phyloP scores from a whole-genome alignment of 441 rosid species.

The Metrosideros polymorpha region DNA sequence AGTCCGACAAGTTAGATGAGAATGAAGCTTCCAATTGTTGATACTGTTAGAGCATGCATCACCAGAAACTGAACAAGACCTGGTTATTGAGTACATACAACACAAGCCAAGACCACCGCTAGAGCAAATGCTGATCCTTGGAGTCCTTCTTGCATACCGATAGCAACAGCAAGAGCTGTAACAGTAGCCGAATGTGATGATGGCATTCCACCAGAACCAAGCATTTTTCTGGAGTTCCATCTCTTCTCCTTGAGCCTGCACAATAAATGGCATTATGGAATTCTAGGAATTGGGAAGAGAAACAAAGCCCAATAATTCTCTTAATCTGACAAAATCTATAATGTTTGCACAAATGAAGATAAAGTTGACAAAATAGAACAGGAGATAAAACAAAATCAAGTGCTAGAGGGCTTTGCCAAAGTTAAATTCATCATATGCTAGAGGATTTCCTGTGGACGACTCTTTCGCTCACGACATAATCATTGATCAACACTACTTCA shows the following conservation, averaged over 20 bases:
- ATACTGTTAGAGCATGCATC: neutral
- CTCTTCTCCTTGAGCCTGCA: constrained; percentile 10
- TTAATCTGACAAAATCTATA: neutral
- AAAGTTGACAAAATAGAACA: neutral
- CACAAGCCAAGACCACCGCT: constrained; percentile 9
- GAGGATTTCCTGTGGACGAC: neutral
- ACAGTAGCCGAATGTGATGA: constrained; percentile 15
- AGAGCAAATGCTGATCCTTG: constrained; percentile 3
- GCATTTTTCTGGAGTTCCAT: constrained; percentile 15
- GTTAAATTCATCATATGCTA: neutral
- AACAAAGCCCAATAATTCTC: neutral
- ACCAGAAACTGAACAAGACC: constrained; percentile 6
- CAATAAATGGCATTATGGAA: neutral
- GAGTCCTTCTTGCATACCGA: constrained; percentile 5
- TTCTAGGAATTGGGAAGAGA: neutral
- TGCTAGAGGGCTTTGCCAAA: neutral
- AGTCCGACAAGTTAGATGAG: neutral
- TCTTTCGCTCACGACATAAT: neutral
- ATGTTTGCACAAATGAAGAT: neutral
- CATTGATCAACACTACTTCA: neutral
- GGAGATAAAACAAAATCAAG: neutral
- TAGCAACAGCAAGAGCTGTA: constrained; percentile 3
- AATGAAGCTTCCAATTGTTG: neutral
- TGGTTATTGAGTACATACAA: constrained; percentile 9
- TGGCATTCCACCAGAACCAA: constrained; percentile 17